These are phyloP conservation scores for Podospora tetraspora DNA, from an alignment of 495 filamentous ascomycete genomes.

Conservation along the genomic window DNA sequence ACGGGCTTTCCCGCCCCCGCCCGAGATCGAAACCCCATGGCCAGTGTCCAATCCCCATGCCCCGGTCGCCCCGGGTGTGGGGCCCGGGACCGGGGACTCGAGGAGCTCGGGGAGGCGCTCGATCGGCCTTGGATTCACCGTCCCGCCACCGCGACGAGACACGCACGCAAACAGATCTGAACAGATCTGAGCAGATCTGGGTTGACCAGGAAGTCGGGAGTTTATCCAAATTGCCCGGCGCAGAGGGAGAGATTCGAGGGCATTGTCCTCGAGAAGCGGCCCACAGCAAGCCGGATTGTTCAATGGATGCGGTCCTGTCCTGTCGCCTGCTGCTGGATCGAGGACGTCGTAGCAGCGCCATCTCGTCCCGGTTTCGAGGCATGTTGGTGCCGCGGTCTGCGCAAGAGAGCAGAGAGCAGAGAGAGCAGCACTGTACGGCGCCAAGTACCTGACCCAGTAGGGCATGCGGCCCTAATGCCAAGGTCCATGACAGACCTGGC, in stretches of 20 bases:
- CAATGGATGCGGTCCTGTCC: neutral
- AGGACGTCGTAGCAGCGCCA: neutral
- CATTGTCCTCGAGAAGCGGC: neutral
- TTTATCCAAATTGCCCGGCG: neutral
- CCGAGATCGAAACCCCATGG: neutral
- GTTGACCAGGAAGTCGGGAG: slow-evolving; percentile 6
- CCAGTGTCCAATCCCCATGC: neutral
- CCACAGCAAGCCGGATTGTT: neutral
- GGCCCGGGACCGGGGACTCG: neutral
- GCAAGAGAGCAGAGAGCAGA: neutral
- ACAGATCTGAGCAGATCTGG: neutral
- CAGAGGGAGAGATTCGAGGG: neutral
- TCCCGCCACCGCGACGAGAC: neutral
- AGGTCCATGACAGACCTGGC: too few species aligned
- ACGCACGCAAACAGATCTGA: neutral
- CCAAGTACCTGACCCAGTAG: neutral
- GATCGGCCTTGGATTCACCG: neutral
- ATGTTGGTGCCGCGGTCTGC: neutral
- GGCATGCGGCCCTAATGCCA: slow-evolving; percentile 1
- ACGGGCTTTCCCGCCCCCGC: neutral
- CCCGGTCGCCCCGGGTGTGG: neutral
- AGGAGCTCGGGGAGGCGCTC: neutral
- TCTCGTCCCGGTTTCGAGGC: neutral
- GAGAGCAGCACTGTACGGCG: neutral
- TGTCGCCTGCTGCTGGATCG: neutral